Conservation (phyloP, 148 eudicot species). For the Rhododendron kiyosumense region DNA sequence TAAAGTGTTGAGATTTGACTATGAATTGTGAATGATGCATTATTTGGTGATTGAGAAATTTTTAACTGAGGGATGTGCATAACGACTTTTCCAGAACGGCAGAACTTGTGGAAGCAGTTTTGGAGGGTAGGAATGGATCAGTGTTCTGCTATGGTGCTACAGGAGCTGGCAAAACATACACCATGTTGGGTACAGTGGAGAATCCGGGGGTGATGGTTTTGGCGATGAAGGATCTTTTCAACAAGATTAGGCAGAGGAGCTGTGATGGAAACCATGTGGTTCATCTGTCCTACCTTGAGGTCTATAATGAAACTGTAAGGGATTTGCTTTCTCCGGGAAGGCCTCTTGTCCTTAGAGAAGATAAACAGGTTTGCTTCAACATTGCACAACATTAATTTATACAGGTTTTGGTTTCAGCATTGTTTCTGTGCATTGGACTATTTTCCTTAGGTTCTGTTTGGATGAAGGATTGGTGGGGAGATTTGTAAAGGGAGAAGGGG, state of each 20-base stretch:
- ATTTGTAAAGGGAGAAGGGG: neutral
- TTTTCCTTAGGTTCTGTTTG: neutral
- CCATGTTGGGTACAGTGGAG: slow-evolving; percentile 78
- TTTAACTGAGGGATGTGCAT: neutral
- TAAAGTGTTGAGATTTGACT: neutral
- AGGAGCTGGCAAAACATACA: slow-evolving; percentile 88
- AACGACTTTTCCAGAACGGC: slow-evolving; percentile 59
- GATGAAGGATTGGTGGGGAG: neutral
- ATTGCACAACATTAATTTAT: neutral
- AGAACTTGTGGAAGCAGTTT: slow-evolving; percentile 78
- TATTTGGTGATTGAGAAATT: neutral
- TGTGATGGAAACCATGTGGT: slow-evolving; percentile 76
- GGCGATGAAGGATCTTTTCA: slow-evolving; percentile 83
- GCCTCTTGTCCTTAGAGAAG: slow-evolving; percentile 82
- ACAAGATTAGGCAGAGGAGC: slow-evolving; percentile 74
- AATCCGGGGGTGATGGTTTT: slow-evolving; percentile 89
- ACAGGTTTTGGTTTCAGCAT: neutral
- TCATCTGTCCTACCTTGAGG: slow-evolving; percentile 84
- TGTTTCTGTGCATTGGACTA: neutral
- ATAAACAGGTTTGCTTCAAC: slow-evolving; percentile 56
- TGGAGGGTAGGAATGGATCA: slow-evolving; percentile 82
- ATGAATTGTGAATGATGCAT: neutral
- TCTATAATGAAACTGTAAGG: slow-evolving; percentile 87
- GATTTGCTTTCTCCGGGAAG: slow-evolving; percentile 91
- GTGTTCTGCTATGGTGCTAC: slow-evolving; percentile 93